Evolutionary conservation across 2,329 filamentous ascomycete species (phyloP).

Genomic region (Aureobasidium sp.): DNA sequence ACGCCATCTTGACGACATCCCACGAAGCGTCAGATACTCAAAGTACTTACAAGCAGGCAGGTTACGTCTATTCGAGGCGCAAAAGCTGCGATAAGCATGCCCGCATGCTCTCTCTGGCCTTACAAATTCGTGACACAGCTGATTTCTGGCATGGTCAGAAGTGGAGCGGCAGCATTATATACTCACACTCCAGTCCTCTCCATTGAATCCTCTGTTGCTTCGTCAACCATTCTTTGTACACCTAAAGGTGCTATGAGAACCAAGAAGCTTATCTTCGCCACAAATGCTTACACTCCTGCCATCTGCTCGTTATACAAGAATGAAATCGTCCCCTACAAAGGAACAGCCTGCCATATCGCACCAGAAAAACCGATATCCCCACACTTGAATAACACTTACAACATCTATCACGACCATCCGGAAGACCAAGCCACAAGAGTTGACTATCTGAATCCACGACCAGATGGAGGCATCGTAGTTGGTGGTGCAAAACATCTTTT

Average conservation of each 20-base stretch:
- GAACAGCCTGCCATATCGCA: slow-evolving; percentile 24
- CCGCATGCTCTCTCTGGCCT: slow-evolving; percentile 36
- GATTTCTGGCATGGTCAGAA: slow-evolving; percentile 38
- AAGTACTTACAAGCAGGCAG: slow-evolving; percentile 16
- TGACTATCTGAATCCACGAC: slow-evolving; percentile 40
- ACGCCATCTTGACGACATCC: too few species aligned
- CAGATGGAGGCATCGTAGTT: slow-evolving; percentile 51
- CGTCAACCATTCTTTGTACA: slow-evolving; percentile 19
- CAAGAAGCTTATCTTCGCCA: slow-evolving; percentile 29
- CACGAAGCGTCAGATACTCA: background rate
- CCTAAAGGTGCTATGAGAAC: slow-evolving; percentile 20
- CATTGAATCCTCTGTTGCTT: background rate
- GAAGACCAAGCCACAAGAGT: slow-evolving; percentile 31
- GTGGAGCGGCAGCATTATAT: slow-evolving; percentile 44
- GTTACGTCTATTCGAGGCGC: slow-evolving; percentile 33
- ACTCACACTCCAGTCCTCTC: slow-evolving; percentile 43
- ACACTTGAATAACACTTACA: slow-evolving; percentile 38
- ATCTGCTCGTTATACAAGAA: slow-evolving; percentile 28
- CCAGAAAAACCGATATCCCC: slow-evolving; percentile 18
- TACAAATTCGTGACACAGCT: slow-evolving; percentile 39
- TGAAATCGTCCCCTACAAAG: slow-evolving; percentile 29
- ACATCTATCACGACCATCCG: slow-evolving; percentile 56
- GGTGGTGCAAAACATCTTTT: slow-evolving; percentile 50
- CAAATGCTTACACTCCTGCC: slow-evolving; percentile 31
- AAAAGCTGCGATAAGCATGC: slow-evolving; percentile 42